A percentile compares a stretch with the other conserved stretches of the same genome.
phyloP scores from a whole-genome alignment of 352 stramenopile genomes.

The Ophiocytium majus region DNA sequence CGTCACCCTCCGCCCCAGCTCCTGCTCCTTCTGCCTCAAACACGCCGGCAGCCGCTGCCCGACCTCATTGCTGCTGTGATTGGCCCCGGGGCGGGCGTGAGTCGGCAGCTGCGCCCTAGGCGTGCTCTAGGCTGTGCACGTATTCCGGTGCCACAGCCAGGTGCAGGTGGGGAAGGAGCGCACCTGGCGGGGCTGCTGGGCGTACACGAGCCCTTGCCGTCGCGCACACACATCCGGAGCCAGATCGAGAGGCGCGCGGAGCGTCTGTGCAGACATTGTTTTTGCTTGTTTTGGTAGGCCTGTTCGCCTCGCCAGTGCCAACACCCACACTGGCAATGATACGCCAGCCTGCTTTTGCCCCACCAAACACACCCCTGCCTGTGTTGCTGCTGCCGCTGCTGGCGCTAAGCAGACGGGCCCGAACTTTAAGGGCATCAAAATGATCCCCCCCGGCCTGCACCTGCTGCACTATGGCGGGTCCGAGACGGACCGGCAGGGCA shows the following conservation, averaged over 20 bases:
- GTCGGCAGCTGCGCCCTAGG: background rate
- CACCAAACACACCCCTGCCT: background rate
- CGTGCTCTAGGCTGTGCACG: no score
- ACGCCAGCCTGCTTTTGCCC: background rate
- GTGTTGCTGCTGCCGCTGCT: background rate
- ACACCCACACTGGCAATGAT: background rate
- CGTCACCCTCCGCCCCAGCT: background rate
- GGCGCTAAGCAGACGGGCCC: constrained; percentile 34
- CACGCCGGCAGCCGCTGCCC: background rate
- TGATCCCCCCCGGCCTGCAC: constrained; percentile 45
- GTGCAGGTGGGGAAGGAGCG: no score
- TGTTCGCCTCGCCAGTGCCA: no score
- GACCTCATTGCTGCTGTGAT: background rate
- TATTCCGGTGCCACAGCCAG: no score
- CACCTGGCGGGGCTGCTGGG: no score
- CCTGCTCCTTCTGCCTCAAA: background rate
- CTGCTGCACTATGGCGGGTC: constrained; percentile 33
- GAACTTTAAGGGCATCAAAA: constrained; percentile 49
- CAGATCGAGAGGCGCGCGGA: no score
- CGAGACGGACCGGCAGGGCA: constrained; percentile 42
- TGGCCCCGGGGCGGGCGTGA: background rate
- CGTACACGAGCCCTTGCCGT: no score
- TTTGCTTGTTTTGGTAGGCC: no score
- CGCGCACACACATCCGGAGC: background rate
- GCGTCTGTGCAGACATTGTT: no score